phyloP scores from a whole-genome alignment of 495 filamentous ascomycete species.

The Poronia punctata region DNA sequence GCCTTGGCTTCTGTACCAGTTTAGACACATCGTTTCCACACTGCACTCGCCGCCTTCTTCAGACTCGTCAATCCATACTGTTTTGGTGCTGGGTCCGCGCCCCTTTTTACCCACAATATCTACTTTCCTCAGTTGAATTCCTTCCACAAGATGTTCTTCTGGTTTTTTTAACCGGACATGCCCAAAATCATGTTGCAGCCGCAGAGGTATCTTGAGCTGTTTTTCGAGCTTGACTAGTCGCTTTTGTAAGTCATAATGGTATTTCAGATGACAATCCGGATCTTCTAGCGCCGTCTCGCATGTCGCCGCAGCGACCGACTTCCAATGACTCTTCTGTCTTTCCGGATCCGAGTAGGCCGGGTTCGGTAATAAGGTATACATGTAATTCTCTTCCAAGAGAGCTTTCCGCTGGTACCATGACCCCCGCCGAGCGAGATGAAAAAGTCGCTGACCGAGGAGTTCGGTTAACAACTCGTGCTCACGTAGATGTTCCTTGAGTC shows the following conservation, averaged over 20 bases:
- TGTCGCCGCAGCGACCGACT: conserved; percentile 66
- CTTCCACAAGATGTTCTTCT: conserved; percentile 64
- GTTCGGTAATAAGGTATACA: conserved; percentile 54
- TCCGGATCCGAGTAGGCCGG: conserved; percentile 27
- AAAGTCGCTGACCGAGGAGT: conserved; percentile 72
- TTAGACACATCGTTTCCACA: conserved; percentile 89
- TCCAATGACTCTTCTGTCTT: conserved; percentile 75
- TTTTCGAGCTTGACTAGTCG: conserved; percentile 85
- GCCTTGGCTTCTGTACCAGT: conserved; percentile 69
- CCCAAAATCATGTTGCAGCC: conserved; percentile 88
- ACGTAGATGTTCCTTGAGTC: conserved; percentile 69
- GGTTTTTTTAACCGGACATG: conserved; percentile 72
- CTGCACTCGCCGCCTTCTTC: conserved; percentile 64
- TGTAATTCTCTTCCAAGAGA: conserved; percentile 90
- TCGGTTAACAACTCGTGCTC: conserved; percentile 72
- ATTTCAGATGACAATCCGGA: conserved; percentile 78
- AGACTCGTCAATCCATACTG: conserved; percentile 75
- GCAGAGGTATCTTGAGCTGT: conserved; percentile 70
- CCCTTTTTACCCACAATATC: conserved; percentile 32
- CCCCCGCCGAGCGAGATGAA: conserved; percentile 78
- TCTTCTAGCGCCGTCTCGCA: conserved; percentile 87
- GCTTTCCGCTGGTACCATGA: conserved; percentile 97
- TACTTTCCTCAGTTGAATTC: conserved; percentile 64
- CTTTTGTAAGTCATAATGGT: conserved; percentile 92
- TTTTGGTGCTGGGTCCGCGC: conserved; percentile 58